Base-by-base conservation (phyloP, 2,329 filamentous ascomycete genomes). In the Sordariomycetes sp. region DNA sequence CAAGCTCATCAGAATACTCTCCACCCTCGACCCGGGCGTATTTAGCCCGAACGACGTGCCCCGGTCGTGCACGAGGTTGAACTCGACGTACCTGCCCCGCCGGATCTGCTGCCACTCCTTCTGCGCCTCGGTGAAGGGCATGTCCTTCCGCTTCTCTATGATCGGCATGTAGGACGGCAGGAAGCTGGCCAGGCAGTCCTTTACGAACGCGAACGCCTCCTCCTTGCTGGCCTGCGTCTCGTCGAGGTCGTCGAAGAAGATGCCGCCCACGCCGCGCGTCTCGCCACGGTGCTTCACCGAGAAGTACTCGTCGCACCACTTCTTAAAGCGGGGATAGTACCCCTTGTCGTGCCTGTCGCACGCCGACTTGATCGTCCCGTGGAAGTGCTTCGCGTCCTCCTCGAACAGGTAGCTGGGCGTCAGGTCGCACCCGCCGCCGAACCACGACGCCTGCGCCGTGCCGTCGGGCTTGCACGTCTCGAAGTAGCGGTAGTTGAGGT, bases 301-400 rank as follows among this genome's bases (percentile, higher is more conserved):
- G 74, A 99, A 99, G 77, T 99, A 99, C 66, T 95, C 85, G 71
- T 99, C 94, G 71, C 94, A 99, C 94, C 94, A 99, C 69, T 88
- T 87, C 78, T 99, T 99, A 81, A 97, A 99, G 57, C 86, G 85
- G 14, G 90, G 86, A 71, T 95, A 99, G 78, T 97, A 99, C 43
- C 79, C 81, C 70, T 89, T 89, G 76, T 97, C 89, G 71, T 99
- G 94, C 64, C 87, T 86, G 72, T 99, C 94, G 74, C 94, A 99
- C 20, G 88, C 88, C 53, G 90, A 85, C 74, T 97, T 97, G 67
- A 99, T 87, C 2, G 88, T 90, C 71, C 85, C 85, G 79, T 99
- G 94, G 81, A 99, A 99, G 72, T 97, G 93, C 59, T 95, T 89
- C 43, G 90, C 93, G 71, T 99, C 94, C 71, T 99, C 94, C 65